Base-by-base conservation (phyloP, 495 filamentous ascomycete genomes). In the Neurospora sp. region DNA sequence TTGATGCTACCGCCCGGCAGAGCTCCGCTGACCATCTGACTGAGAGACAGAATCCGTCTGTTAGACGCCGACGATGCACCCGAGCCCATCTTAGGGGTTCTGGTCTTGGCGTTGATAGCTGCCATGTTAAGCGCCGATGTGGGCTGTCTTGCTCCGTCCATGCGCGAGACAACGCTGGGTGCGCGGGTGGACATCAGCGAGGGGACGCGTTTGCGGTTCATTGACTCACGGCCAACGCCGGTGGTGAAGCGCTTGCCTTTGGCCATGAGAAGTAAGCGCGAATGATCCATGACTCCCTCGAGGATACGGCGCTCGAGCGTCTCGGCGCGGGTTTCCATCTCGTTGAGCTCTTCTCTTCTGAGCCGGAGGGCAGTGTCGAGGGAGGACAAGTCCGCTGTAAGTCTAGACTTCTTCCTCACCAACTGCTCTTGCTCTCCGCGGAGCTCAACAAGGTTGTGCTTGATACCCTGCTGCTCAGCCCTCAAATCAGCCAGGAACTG, bases 221-320 rank as follows among this genome's bases (percentile, higher is more conserved):
- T 28, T 15, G 9, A 11, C 9, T 59, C 48, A 2, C 73, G 80
- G 82, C 73, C 43, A 17, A 69, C 48, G 80, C 78, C 73, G 79
- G 48, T 59, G 31, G 54, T 66, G 15, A 66, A 34, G 0, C 54
- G 73, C 74, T 81, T 79, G 10, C 82, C 83, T 77, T 91, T 90
- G 19, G 89, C 88, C 73, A 96, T 89, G 54, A 98, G 88, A 21
- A 98, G 85, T 7, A 91, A 90, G 24, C 94, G 91, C 39, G 96
- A 97, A 77, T 98, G 94, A 78, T 99, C 94, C 74, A 99, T 93
- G 45, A 98, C 93, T 38, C 94, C 93, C 73, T 98, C 95, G 38
- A 99, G 83, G 73, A 99, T 97, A 11, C 95, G 89, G 62, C 94
- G 91, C 83, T 99, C 96, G 2, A 99, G 86, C 34, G 88, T 87